These are phyloP conservation scores for Phytopythium delawarense DNA, from an alignment of 352 stramenopile species.

Conservation along the genomic window DNA sequence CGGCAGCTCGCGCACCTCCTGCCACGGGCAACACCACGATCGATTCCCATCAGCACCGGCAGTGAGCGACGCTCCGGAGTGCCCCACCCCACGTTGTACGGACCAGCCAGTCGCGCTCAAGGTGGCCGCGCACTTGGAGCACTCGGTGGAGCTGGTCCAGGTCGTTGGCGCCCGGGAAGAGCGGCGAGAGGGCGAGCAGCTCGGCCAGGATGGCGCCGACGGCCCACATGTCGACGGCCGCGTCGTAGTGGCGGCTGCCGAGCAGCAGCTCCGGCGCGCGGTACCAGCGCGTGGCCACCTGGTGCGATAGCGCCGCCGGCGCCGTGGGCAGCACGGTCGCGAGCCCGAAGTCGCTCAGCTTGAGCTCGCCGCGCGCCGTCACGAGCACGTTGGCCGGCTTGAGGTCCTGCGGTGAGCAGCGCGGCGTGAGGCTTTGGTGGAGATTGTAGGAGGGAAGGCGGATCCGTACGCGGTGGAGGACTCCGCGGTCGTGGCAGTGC, in stretches of 20 bases:
- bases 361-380: conserved; percentile 45
- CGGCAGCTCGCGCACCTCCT: conserved; percentile 40
- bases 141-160: conserved; percentile 80
- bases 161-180: conserved; percentile 80
- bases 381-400: conserved; percentile 74
- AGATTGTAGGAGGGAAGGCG: not conserved
- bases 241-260: conserved; percentile 54
- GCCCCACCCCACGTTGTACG: not conserved
- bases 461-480: conserved; percentile 50
- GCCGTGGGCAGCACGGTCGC: conserved; percentile 51
- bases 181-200: conserved; percentile 47
- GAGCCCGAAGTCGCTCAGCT: conserved; percentile 79
- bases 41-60: not conserved
- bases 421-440: not conserved
- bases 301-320: conserved; percentile 49
- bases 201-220: conserved; percentile 67
- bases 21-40: not conserved
- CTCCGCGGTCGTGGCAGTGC: conserved; percentile 54
- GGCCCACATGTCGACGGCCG: conserved; percentile 67
- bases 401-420: conserved; percentile 36
- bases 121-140: conserved; percentile 56
- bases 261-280: conserved; percentile 79
- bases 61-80: not conserved
- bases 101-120: conserved; percentile 52
- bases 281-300: conserved; percentile 83